Conservation (phyloP, 371 early-diverging fungal species). For the Furculomyces boomerangus region DNA sequence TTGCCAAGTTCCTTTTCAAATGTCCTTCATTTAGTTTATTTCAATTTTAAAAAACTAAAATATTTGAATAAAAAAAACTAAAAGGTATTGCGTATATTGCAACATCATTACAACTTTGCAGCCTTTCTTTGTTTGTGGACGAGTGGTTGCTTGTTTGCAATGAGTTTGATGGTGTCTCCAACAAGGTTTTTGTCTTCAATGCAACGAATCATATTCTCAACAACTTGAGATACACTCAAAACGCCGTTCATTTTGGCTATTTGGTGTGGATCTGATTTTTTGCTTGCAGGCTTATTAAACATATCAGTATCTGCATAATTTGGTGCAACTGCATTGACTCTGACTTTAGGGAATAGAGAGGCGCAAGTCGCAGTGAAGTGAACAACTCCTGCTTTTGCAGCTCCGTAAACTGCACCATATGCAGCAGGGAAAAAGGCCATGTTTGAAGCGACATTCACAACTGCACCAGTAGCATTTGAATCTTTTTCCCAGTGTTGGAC, state of each 20-base stretch:
- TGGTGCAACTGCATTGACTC: slow-evolving; percentile 62
- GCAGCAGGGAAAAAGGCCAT: slow-evolving; percentile 52
- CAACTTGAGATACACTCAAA: slow-evolving; percentile 30
- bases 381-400: slow-evolving; percentile 56
- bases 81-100: too few species aligned
- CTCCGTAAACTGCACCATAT: slow-evolving; percentile 51
- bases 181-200: slow-evolving; percentile 36
- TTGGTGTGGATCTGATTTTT: not conserved
- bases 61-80: too few species aligned
- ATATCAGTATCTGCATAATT: slow-evolving; percentile 43
- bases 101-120: not conserved
- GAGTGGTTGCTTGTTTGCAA: slow-evolving; percentile 11
- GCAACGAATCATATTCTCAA: slow-evolving; percentile 38
- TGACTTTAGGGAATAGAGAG: slow-evolving; percentile 24
- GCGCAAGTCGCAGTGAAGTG: slow-evolving; percentile 21
- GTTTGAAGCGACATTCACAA: slow-evolving; percentile 60
- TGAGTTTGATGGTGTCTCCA: slow-evolving; percentile 18
- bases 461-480: slow-evolving; percentile 26
- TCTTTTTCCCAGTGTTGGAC: slow-evolving; percentile 30
- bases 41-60: too few species aligned
- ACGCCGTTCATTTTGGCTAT: slow-evolving; percentile 15
- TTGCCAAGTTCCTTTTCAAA: too few species aligned
- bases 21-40: too few species aligned
- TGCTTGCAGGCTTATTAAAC: slow-evolving; percentile 1
- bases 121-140: slow-evolving; percentile 24